Conservation (phyloP, 139 green algal species). For the Chlorella sp. region DNA sequence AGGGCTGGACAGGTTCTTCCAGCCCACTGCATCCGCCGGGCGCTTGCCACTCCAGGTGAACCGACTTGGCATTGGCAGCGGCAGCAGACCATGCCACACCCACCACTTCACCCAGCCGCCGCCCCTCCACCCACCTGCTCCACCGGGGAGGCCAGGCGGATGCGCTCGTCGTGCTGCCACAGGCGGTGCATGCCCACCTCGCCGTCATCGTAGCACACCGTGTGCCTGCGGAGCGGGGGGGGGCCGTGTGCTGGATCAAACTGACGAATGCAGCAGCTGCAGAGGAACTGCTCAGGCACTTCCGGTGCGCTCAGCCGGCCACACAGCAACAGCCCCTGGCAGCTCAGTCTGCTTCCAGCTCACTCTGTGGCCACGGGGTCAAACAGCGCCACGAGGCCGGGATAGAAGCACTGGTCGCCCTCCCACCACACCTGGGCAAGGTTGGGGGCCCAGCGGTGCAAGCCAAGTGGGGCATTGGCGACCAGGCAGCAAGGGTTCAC, state of each 20-base stretch:
- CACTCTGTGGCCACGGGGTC: constrained; percentile 61
- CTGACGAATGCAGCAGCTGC: background rate
- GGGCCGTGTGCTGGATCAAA: background rate
- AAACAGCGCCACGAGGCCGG: constrained; percentile 55
- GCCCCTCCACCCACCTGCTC: constrained; percentile 3
- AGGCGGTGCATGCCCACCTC: constrained; percentile 63
- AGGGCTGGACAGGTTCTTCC: too few species aligned
- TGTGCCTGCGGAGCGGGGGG: constrained; percentile 58
- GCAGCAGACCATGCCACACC: background rate
- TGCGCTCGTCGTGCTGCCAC: constrained; percentile 58
- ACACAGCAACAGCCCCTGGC: background rate
- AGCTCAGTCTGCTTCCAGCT: background rate
- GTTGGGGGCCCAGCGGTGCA: background rate
- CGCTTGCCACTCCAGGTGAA: too few species aligned
- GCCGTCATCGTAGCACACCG: constrained; percentile 80
- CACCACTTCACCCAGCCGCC: background rate
- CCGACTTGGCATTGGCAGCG: too few species aligned
- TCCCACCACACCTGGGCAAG: constrained; percentile 61
- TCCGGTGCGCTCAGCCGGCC: background rate
- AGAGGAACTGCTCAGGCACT: background rate
- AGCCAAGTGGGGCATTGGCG: background rate
- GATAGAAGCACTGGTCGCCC: constrained; percentile 58
- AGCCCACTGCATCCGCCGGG: too few species aligned
- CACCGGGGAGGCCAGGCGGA: constrained; percentile 27
- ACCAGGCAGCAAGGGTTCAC: background rate